Conservation (phyloP, 2,329 filamentous ascomycete genomes). For the Apiospora kogelbergensis region DNA sequence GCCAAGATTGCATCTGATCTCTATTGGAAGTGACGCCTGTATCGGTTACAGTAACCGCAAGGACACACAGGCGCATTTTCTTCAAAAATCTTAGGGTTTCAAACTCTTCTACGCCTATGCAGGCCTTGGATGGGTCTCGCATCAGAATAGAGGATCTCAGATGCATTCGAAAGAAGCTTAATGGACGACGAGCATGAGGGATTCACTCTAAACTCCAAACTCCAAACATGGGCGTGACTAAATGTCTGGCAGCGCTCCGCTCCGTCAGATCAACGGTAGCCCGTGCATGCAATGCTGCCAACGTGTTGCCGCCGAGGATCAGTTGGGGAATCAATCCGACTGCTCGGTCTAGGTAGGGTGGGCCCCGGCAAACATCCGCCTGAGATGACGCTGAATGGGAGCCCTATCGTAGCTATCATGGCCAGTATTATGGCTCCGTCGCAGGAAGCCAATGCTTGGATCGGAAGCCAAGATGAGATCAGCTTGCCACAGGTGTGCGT, state of each 20-base stretch:
- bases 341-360: background rate
- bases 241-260: background rate
- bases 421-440: background rate
- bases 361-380: background rate
- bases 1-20: slow-evolving; percentile 40
- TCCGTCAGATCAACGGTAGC: background rate
- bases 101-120: background rate
- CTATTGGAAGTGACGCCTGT: slow-evolving; percentile 49
- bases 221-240: background rate
- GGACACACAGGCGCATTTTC: background rate
- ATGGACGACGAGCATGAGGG: background rate
- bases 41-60: background rate
- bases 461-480: slow-evolving; percentile 24
- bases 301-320: background rate
- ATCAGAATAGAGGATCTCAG: slow-evolving; percentile 1
- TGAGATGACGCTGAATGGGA: background rate
- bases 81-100: background rate
- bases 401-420: background rate
- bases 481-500: slow-evolving; percentile 28
- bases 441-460: slow-evolving; percentile 8
- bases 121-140: background rate
- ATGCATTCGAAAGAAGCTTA: slow-evolving; percentile 1
- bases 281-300: background rate
- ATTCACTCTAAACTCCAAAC: background rate
- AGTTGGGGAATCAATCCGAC: background rate